These are phyloP conservation scores for Vigna mungo DNA, from an alignment of 306 rosid genomes.

Conservation along the genomic window DNA sequence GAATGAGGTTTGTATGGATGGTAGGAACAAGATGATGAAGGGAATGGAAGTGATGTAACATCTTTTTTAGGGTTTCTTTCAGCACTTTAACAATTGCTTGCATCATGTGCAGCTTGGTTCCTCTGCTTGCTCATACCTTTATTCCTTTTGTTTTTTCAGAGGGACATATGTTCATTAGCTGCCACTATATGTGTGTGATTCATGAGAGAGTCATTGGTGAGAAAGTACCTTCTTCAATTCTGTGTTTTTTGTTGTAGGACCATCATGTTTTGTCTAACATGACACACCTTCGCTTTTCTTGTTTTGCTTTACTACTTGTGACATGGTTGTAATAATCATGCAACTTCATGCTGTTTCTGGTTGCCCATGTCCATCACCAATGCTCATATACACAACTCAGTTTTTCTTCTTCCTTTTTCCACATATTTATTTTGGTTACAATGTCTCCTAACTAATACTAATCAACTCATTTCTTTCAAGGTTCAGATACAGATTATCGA, in stretches of 20 bases:
- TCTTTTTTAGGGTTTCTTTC: conserved; percentile 34
- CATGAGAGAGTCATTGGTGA: conserved; percentile 41
- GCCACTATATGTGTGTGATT: conserved; percentile 28
- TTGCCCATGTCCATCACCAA: background rate
- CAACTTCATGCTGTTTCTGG: background rate
- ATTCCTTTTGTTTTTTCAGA: conserved; percentile 64
- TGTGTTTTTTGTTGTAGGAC: conserved; percentile 43
- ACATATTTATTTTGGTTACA: no score
- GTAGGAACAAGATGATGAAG: conserved; percentile 38
- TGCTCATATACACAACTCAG: background rate
- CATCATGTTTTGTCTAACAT: conserved; percentile 64
- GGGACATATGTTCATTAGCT: conserved; percentile 32
- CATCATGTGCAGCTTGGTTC: conserved; percentile 49
- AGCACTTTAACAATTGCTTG: conserved; percentile 1
- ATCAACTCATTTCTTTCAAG: no score
- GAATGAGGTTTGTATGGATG: conserved; percentile 40
- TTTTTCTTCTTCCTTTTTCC: no score
- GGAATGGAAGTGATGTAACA: conserved; percentile 60
- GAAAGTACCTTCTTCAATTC: conserved; percentile 33
- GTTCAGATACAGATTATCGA: no score
- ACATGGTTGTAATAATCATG: conserved; percentile 33
- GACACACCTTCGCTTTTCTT: conserved; percentile 39
- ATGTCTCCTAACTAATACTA: no score
- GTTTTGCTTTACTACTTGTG: conserved; percentile 27
- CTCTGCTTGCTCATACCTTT: conserved; percentile 56